phyloP scores from a whole-genome alignment of 208 protist species.

The Trichomonas gallinae region DNA sequence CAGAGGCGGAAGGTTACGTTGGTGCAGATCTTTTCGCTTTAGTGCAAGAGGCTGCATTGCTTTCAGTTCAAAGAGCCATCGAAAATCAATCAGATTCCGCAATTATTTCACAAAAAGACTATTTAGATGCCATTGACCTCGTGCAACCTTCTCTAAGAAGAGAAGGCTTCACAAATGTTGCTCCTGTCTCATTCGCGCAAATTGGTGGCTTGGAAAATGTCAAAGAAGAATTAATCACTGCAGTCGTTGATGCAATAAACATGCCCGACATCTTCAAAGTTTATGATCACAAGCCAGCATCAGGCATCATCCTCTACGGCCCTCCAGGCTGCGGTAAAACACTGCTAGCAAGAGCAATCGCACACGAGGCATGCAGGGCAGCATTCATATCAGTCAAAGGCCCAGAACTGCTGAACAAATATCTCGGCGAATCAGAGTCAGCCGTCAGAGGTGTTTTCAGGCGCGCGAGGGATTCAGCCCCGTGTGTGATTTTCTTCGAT shows the following conservation, averaged over 20 bases:
- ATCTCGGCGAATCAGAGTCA: slow-evolving; percentile 32
- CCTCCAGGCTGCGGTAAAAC: slow-evolving; percentile 35
- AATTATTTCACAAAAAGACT: neutral
- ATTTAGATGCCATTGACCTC: neutral
- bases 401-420: slow-evolving; percentile 66
- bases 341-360: slow-evolving; percentile 19
- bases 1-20: neutral
- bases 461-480: slow-evolving; percentile 27
- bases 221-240: neutral
- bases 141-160: neutral
- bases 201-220: slow-evolving; percentile 27
- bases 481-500: slow-evolving; percentile 43
- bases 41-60: neutral
- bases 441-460: slow-evolving; percentile 31
- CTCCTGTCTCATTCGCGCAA: neutral
- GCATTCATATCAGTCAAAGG: slow-evolving; percentile 46
- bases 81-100: neutral
- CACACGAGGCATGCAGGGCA: neutral
- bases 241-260: slow-evolving; percentile 9
- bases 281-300: neutral
- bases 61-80: neutral
- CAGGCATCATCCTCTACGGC: slow-evolving; percentile 28
- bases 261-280: neutral
- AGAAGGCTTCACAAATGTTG: neutral
- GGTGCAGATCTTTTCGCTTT: neutral